phyloP scores from a whole-genome alignment of 2,329 filamentous ascomycete species.

The Coniochaeta sp. region DNA sequence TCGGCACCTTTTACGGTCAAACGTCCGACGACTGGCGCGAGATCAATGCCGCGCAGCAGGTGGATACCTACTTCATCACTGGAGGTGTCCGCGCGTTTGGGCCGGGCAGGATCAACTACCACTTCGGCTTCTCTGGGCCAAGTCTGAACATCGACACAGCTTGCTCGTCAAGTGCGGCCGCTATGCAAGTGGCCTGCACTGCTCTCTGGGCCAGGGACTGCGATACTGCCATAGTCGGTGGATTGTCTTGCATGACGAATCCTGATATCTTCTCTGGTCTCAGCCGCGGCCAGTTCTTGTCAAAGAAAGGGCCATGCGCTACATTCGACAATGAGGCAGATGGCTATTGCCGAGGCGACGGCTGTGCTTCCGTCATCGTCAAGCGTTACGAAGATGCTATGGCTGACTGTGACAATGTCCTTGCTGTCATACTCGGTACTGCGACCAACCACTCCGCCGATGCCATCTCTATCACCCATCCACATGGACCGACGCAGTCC shows the following conservation, averaged over 20 bases:
- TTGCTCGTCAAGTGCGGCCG: constrained; percentile 67
- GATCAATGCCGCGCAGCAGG: constrained; percentile 64
- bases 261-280: constrained; percentile 73
- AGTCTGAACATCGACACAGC: constrained; percentile 71
- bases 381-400: constrained; percentile 76
- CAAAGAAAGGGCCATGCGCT: constrained; percentile 69
- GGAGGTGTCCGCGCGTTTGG: constrained; percentile 34
- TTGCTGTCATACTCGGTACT: constrained; percentile 69
- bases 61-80: constrained; percentile 50
- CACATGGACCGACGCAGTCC: constrained; percentile 70
- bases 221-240: constrained; percentile 74
- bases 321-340: constrained; percentile 76
- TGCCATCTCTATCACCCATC: constrained; percentile 76
- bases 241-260: constrained; percentile 72
- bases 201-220: constrained; percentile 70
- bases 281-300: constrained; percentile 70
- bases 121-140: constrained; percentile 69
- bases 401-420: constrained; percentile 66
- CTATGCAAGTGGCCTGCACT: constrained; percentile 65
- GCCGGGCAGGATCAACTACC: constrained; percentile 63
- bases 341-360: constrained; percentile 76
- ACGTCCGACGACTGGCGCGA: constrained; percentile 74
- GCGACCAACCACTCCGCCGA: constrained; percentile 78
- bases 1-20: constrained; percentile 70
- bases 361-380: constrained; percentile 65